Evolutionary conservation across 2,329 filamentous ascomycete genomes (phyloP).

Genomic region (Penicillium frequentans): DNA sequence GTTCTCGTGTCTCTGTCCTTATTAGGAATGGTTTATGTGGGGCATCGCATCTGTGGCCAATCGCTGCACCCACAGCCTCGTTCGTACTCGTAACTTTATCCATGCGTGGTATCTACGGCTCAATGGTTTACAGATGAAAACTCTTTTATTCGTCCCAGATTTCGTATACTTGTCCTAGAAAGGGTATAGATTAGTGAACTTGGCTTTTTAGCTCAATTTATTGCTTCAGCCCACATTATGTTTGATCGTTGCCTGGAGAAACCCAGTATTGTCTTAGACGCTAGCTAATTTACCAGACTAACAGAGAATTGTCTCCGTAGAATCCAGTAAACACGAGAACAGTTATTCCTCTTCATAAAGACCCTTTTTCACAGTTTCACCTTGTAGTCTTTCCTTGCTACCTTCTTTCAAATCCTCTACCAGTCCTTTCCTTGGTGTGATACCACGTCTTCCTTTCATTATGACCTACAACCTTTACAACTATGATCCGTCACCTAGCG

Average conservation of each 20-base stretch:
- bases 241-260: neutral
- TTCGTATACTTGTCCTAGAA: neutral
- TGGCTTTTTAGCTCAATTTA: neutral
- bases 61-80: neutral
- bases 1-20: neutral
- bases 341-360: neutral
- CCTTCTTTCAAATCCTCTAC: neutral
- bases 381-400: neutral
- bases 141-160: neutral
- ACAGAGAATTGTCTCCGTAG: neutral
- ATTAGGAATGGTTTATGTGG: neutral
- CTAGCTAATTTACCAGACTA: neutral
- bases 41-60: neutral
- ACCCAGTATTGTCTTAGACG: neutral
- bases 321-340: neutral
- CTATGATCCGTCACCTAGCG: slow-evolving; percentile 12
- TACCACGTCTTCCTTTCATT: neutral
- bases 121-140: neutral
- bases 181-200: neutral
- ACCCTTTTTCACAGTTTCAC: neutral
- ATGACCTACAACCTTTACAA: slow-evolving; percentile 18
- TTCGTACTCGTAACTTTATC: neutral
- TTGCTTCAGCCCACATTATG: neutral
- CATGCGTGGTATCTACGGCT: neutral
- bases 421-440: neutral